A percentile compares a stretch with the other conserved stretches of the same genome.
These are phyloP conservation scores for Puccinellia tenuiflora DNA, from an alignment of 176 grass and related monocot species.

Conservation along the genomic window DNA sequence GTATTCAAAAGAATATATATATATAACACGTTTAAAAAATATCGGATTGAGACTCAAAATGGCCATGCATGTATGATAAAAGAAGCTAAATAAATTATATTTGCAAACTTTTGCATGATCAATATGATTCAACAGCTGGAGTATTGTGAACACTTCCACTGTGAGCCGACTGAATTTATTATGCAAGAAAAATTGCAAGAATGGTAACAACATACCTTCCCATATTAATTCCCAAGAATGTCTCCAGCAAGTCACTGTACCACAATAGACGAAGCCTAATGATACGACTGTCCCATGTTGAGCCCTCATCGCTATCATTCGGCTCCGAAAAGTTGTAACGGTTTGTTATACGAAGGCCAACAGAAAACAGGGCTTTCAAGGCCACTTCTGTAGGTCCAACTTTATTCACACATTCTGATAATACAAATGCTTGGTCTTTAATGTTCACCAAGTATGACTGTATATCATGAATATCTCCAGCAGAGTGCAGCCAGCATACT, in stretches of 20 bases:
- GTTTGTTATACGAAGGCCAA: constrained; percentile 69
- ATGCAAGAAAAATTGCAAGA: constrained; percentile 30
- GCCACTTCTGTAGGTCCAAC: constrained; percentile 63
- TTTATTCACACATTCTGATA: constrained; percentile 89
- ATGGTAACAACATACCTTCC: constrained; percentile 56
- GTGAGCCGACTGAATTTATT: background rate
- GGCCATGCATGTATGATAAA: background rate
- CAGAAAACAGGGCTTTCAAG: constrained; percentile 78
- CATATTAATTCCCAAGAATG: constrained; percentile 97
- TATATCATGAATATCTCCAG: constrained; percentile 56
- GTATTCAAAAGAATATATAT: background rate
- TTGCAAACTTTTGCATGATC: background rate
- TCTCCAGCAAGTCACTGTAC: constrained; percentile 80
- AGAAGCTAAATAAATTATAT: constrained; percentile 10
- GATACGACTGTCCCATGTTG: constrained; percentile 58
- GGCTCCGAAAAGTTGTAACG: constrained; percentile 59
- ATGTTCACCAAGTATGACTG: constrained; percentile 63
- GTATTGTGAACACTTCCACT: constrained; percentile 12
- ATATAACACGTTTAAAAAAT: background rate
- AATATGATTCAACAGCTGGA: constrained; percentile 12
- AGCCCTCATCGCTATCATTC: constrained; percentile 34
- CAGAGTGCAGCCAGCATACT: constrained; percentile 66
- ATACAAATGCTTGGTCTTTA: constrained; percentile 73
- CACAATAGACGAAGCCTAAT: constrained; percentile 70
- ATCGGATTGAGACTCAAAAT: background rate